phyloP scores from a whole-genome alignment of 164 flowering plant genomes.

The Annona squamosa region DNA sequence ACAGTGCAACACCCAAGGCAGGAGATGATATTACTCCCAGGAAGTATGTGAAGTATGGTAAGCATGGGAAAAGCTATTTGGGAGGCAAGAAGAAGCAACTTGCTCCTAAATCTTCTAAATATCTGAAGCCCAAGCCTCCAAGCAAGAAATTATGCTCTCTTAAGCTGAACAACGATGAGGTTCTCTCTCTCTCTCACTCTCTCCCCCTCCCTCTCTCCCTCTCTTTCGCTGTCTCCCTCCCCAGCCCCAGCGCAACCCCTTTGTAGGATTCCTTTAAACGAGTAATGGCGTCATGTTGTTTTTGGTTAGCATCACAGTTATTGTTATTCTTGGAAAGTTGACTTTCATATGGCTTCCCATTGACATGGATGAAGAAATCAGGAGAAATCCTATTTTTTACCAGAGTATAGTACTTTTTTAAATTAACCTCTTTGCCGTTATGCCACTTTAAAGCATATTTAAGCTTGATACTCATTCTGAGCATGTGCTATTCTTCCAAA shows the following conservation, averaged over 20 bases:
- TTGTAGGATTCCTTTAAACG: conserved; percentile 18
- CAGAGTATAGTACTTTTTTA: background rate
- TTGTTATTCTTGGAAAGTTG: background rate
- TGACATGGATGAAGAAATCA: background rate
- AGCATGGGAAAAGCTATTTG: conserved; percentile 26
- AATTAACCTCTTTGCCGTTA: background rate
- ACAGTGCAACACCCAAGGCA: conserved; percentile 18
- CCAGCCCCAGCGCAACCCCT: background rate
- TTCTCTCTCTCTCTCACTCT: conserved; percentile 16
- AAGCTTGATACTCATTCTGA: background rate
- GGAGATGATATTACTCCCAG: conserved; percentile 24
- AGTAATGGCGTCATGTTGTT: no score
- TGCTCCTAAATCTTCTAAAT: conserved; percentile 27
- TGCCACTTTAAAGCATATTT: background rate
- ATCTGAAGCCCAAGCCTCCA: conserved; percentile 32
- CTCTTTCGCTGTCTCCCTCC: background rate
- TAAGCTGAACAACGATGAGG: conserved; percentile 33
- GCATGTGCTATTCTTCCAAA: background rate
- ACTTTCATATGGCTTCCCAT: background rate
- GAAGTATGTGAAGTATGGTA: conserved; percentile 29
- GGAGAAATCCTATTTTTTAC: background rate
- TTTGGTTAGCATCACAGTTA: no score
- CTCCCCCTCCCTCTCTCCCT: background rate
- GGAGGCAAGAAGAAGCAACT: conserved; percentile 31
- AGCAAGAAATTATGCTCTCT: conserved; percentile 23